Percentiles rank a stretch among this genome's conserved stretches.
phyloP scores from a whole-genome alignment of 2,329 filamentous ascomycete genomes.

The Fusarium buxicola region DNA sequence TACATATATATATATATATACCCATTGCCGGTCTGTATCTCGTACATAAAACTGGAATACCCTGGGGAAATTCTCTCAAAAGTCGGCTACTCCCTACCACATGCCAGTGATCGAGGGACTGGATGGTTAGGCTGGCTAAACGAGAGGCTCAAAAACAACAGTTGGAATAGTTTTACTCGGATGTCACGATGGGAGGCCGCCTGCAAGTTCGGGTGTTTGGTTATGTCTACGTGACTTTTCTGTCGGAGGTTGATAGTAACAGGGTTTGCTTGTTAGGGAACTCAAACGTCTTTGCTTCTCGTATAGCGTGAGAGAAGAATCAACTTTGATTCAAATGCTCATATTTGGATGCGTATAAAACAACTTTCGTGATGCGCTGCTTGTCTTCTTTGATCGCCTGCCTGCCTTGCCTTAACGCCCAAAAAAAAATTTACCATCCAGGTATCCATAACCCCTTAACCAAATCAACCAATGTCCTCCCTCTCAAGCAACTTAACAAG shows the following conservation, averaged over 20 bases:
- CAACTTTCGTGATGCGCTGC: conserved; percentile 12
- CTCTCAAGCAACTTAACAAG: background rate
- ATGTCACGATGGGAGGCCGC: conserved; percentile 30
- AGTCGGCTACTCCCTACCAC: background rate
- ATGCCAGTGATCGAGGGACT: conserved; percentile 3
- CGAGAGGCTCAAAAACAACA: conserved; percentile 1
- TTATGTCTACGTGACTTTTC: conserved; percentile 7
- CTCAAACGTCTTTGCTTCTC: conserved; percentile 13
- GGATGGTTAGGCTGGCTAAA: background rate
- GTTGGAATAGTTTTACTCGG: conserved; percentile 10
- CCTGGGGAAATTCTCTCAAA: conserved; percentile 20
- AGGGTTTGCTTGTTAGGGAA: background rate
- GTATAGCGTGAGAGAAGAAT: conserved; percentile 13
- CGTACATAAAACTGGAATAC: conserved; percentile 28
- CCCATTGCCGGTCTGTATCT: conserved; percentile 10
- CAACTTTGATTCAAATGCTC: conserved; percentile 18
- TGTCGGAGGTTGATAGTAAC: background rate
- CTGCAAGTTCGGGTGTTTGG: conserved; percentile 17
- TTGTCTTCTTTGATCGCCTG: conserved; percentile 2
- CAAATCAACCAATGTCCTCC: conserved; percentile 12
- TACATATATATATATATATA: conserved; percentile 65
- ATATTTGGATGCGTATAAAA: conserved; percentile 23
- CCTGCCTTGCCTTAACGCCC: conserved; percentile 18
- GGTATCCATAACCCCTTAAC: conserved; percentile 36
- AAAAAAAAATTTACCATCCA: conserved; percentile 17